These are phyloP conservation scores for Hypoxylon sp. DNA, from an alignment of 2,329 filamentous ascomycete genomes.

Conservation along the genomic window DNA sequence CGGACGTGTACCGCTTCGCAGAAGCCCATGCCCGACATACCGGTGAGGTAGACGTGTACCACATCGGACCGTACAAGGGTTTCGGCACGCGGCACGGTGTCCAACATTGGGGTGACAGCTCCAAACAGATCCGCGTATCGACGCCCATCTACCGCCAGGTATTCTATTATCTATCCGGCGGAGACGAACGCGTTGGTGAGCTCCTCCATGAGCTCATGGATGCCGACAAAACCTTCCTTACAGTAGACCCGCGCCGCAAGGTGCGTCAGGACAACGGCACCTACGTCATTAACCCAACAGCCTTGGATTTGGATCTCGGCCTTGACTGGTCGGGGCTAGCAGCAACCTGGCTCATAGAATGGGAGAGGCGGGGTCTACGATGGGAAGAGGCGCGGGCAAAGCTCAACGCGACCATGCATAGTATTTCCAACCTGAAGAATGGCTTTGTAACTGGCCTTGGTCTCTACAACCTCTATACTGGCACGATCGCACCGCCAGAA, in stretches of 20 bases:
- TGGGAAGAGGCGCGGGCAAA: conserved; percentile 67
- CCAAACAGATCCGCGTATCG: conserved; percentile 73
- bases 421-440: conserved; percentile 67
- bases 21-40: conserved; percentile 71
- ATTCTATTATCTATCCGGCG: conserved; percentile 69
- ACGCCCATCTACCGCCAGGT: conserved; percentile 68
- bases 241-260: conserved; percentile 70
- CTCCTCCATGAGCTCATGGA: conserved; percentile 66
- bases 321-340: conserved; percentile 72
- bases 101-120: conserved; percentile 71
- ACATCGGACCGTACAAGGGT: conserved; percentile 68
- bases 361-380: conserved; percentile 67
- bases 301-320: conserved; percentile 65
- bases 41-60: conserved; percentile 73
- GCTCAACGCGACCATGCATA: conserved; percentile 62
- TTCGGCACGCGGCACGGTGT: conserved; percentile 74
- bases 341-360: conserved; percentile 70
- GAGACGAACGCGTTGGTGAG: conserved; percentile 70
- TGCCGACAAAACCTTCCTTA: conserved; percentile 64
- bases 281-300: conserved; percentile 60
- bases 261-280: conserved; percentile 63
- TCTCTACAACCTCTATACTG: conserved; percentile 64
- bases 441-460: conserved; percentile 71
- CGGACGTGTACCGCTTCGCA: conserved; percentile 70
- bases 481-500: conserved; percentile 65